These are phyloP conservation scores for Meyerozyma guilliermondii DNA, from an alignment of 1,139 yeast genomes.

Conservation along the genomic window DNA sequence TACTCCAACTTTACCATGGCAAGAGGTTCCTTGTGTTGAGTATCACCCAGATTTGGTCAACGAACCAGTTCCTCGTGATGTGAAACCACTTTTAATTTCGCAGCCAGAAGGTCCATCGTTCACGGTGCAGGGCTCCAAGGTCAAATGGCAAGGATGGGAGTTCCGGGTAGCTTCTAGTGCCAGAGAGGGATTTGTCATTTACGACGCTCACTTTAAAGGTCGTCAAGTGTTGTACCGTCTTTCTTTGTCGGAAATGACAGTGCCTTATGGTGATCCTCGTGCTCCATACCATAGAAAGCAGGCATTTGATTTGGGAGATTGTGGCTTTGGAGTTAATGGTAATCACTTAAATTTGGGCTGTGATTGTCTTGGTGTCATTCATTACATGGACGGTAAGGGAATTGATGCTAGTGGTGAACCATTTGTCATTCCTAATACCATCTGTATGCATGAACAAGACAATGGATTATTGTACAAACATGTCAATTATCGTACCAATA, in stretches of 20 bases:
- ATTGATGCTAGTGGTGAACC: constrained; percentile 64
- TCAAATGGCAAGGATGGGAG: constrained; percentile 89
- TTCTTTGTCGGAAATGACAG: constrained; percentile 84
- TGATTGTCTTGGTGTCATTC: constrained; percentile 84
- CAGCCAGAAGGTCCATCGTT: constrained; percentile 91
- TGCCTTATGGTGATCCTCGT: constrained; percentile 88
- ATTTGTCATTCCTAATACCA: constrained; percentile 60
- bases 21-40: constrained; percentile 57
- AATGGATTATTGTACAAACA: constrained; percentile 78
- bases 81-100: constrained; percentile 69
- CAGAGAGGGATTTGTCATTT: constrained; percentile 81
- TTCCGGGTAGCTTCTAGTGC: constrained; percentile 70
- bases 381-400: constrained; percentile 67
- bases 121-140: constrained; percentile 55
- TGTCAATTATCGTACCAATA: constrained; percentile 73
- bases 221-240: constrained; percentile 77
- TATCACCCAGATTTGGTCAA: constrained; percentile 73
- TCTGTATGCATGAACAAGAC: constrained; percentile 91
- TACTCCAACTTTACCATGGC: constrained; percentile 58
- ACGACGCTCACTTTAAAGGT: constrained; percentile 76
- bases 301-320: constrained; percentile 89
- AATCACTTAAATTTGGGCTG: constrained; percentile 76
- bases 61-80: constrained; percentile 46
- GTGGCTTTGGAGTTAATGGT: constrained; percentile 82
- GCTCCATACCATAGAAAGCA: constrained; percentile 89